phyloP scores from a whole-genome alignment of 2,329 filamentous ascomycete genomes.

The Fusarium succisae region DNA sequence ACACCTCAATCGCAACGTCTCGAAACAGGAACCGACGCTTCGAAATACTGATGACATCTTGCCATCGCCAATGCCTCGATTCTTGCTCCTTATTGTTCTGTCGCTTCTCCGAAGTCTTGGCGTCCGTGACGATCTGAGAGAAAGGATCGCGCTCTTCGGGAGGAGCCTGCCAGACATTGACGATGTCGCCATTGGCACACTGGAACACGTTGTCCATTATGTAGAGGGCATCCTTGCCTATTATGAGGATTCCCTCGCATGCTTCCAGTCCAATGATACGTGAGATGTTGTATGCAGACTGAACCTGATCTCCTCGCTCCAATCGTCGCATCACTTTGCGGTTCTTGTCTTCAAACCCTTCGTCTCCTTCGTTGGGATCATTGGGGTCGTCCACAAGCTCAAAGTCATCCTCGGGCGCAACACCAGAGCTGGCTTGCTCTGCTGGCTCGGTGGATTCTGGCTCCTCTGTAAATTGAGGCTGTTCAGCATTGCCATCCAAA shows the following conservation, averaged over 20 bases:
- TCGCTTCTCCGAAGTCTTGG: slow-evolving; percentile 68
- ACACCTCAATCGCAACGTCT: slow-evolving; percentile 95
- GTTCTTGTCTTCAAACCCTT: slow-evolving; percentile 95
- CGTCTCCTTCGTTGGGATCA: slow-evolving; percentile 76
- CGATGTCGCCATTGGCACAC: slow-evolving; percentile 92
- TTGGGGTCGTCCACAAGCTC: slow-evolving; percentile 95
- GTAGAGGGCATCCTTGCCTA: slow-evolving; percentile 92
- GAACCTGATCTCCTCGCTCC: slow-evolving; percentile 88
- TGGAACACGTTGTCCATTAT: slow-evolving; percentile 98
- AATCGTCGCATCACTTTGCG: slow-evolving; percentile 96
- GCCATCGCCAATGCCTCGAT: slow-evolving; percentile 91
- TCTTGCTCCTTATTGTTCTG: slow-evolving; percentile 74
- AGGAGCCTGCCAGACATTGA: slow-evolving; percentile 94
- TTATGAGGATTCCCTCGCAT: slow-evolving; percentile 90
- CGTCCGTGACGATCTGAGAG: slow-evolving; percentile 86
- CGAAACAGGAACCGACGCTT: slow-evolving; percentile 95
- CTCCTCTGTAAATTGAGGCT: slow-evolving; percentile 35
- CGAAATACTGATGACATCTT: slow-evolving; percentile 92
- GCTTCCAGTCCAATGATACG: slow-evolving; percentile 93
- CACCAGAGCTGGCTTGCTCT: slow-evolving; percentile 35
- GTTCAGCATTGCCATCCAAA: slow-evolving; percentile 34
- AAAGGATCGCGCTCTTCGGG: slow-evolving; percentile 93
- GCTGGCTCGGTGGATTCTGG: slow-evolving; percentile 33
- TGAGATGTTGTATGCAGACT: slow-evolving; percentile 94
- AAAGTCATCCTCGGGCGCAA: slow-evolving; percentile 82